Evolutionary conservation across 768 basidiomycete species (phyloP).

Genomic region (Paxillus ammoniavirescens): DNA sequence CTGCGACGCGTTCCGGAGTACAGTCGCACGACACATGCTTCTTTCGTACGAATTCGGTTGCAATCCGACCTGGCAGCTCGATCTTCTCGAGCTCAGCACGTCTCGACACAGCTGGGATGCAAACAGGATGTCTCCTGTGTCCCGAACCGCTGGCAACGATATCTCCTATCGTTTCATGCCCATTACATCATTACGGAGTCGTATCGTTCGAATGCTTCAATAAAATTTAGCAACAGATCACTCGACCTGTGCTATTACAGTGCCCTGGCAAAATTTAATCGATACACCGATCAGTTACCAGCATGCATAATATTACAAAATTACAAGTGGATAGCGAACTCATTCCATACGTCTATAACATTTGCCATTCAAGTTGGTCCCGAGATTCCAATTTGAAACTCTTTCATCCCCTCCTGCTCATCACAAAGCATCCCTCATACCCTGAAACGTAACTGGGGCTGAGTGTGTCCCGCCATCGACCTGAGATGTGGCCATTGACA

Average conservation of each 20-base stretch:
- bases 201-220: not conserved
- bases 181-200: not conserved
- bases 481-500: slow-evolving; percentile 66
- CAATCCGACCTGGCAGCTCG: not conserved
- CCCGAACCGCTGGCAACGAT: not conserved
- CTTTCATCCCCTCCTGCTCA: slow-evolving; percentile 58
- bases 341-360: not conserved
- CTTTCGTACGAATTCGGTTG: not conserved
- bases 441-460: slow-evolving; percentile 61
- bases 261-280: too few species aligned
- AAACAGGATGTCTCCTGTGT: not conserved
- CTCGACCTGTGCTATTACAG: too few species aligned
- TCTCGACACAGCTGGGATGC: not conserved
- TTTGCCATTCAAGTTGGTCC: not conserved
- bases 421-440: slow-evolving; percentile 85
- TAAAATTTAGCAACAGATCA: not conserved
- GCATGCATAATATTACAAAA: not conserved
- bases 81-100: not conserved
- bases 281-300: too few species aligned
- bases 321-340: not conserved
- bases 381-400: not conserved
- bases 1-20: not conserved
- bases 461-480: slow-evolving; percentile 85
- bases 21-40: not conserved
- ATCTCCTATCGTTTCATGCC: not conserved